Conservation (phyloP, 495 filamentous ascomycete species). For the Lepraria neglecta region DNA sequence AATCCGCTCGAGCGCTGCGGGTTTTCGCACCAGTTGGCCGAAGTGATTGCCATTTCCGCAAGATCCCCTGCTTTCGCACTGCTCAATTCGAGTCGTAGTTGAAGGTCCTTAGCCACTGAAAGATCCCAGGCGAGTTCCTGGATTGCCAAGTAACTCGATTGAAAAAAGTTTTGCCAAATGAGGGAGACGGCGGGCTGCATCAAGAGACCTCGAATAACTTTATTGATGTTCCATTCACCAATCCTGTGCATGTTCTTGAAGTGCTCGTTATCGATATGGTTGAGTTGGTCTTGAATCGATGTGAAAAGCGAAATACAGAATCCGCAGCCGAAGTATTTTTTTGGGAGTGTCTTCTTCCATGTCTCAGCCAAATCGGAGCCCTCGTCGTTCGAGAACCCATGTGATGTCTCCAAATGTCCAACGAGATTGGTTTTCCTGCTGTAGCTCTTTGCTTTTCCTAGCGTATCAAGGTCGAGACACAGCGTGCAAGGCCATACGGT, state of each 20-base stretch:
- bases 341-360: too few species aligned
- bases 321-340: too few species aligned
- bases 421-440: too few species aligned
- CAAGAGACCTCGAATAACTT: not conserved
- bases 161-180: not conserved
- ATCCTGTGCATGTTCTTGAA: not conserved
- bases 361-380: too few species aligned
- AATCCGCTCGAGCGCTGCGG: too few species aligned
- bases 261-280: not conserved
- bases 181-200: not conserved
- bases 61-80: not conserved
- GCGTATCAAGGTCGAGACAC: too few species aligned
- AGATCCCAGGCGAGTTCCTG: slow-evolving; percentile 1
- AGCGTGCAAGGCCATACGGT: too few species aligned
- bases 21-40: not conserved
- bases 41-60: not conserved
- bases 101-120: not conserved
- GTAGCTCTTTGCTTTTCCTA: too few species aligned
- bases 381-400: too few species aligned
- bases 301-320: too few species aligned
- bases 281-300: too few species aligned
- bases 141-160: not conserved
- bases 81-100: not conserved
- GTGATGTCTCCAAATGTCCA: too few species aligned
- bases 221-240: not conserved